These are phyloP conservation scores for Suhomyces coccinellae DNA, from an alignment of 1,139 yeast species.

Conservation along the genomic window DNA sequence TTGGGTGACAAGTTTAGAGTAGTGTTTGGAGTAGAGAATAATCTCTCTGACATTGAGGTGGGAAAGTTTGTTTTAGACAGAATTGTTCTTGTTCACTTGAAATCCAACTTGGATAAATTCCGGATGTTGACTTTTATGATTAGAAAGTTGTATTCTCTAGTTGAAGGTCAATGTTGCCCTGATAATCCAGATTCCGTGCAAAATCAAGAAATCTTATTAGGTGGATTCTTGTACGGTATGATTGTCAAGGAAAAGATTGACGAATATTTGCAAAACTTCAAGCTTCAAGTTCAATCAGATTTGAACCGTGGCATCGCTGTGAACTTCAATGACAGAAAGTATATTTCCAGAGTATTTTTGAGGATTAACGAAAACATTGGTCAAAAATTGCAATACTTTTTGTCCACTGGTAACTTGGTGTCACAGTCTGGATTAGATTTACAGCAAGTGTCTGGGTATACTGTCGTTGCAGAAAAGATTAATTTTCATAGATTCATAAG, in stretches of 20 bases:
- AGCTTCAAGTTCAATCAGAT: conserved; percentile 75
- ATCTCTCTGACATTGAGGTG: conserved; percentile 83
- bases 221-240: conserved; percentile 97
- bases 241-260: conserved; percentile 94
- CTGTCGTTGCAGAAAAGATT: conserved; percentile 98
- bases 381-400: conserved; percentile 86
- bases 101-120: conserved; percentile 73
- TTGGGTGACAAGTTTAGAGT: conserved; percentile 95
- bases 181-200: conserved; percentile 99
- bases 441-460: conserved; percentile 97
- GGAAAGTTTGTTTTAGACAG: conserved; percentile 81
- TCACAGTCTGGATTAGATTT: conserved; percentile 96
- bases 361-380: conserved; percentile 94
- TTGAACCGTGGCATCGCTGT: conserved; percentile 80
- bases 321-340: conserved; percentile 79
- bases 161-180: conserved; percentile 95
- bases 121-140: conserved; percentile 89
- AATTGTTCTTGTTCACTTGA: conserved; percentile 87
- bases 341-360: conserved; percentile 74
- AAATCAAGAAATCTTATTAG: conserved; percentile 94
- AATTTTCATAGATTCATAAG: conserved; percentile 95
- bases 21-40: conserved; percentile 87
- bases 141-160: conserved; percentile 89
- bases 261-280: conserved; percentile 77
- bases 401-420: conserved; percentile 95